Evolutionary conservation across 176 grass and related monocot species (phyloP).

Genomic region (Carex pumila): DNA sequence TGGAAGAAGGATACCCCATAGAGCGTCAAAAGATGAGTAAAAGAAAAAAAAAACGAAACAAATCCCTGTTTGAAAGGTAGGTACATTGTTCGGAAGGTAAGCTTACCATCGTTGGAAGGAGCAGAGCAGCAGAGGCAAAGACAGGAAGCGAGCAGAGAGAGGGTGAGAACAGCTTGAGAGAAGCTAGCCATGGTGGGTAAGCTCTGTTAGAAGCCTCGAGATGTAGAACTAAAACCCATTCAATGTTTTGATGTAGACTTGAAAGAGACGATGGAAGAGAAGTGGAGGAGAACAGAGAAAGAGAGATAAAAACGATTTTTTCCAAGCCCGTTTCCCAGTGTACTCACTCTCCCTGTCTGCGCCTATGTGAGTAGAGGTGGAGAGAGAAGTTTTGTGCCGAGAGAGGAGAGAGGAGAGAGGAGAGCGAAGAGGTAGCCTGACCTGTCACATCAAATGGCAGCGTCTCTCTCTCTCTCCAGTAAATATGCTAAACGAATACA

Average conservation of each 20-base stretch:
- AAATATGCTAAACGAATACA: conserved; percentile 7
- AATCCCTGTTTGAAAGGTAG: not conserved
- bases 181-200: conserved; percentile 17
- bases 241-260: not conserved
- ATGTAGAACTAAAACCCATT: not conserved
- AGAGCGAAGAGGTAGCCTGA: not conserved
- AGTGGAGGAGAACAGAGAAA: not conserved
- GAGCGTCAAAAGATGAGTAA: not conserved
- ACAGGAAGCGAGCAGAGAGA: not conserved
- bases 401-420: not conserved
- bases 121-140: not conserved
- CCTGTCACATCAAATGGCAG: conserved; percentile 27
- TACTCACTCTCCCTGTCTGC: not conserved
- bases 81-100: not conserved
- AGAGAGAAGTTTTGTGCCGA: conserved; percentile 1
- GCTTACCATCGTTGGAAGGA: conserved; percentile 2
- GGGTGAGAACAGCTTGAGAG: not conserved
- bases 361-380: not conserved
- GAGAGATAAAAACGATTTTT: not conserved
- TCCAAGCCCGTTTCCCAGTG: not conserved
- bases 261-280: not conserved
- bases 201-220: not conserved
- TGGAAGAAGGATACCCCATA: not conserved
- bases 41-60: not conserved
- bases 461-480: conserved; percentile 12